Base-by-base conservation (phyloP, 2,329 filamentous ascomycete genomes). In the Periglandula ipomoeae region DNA sequence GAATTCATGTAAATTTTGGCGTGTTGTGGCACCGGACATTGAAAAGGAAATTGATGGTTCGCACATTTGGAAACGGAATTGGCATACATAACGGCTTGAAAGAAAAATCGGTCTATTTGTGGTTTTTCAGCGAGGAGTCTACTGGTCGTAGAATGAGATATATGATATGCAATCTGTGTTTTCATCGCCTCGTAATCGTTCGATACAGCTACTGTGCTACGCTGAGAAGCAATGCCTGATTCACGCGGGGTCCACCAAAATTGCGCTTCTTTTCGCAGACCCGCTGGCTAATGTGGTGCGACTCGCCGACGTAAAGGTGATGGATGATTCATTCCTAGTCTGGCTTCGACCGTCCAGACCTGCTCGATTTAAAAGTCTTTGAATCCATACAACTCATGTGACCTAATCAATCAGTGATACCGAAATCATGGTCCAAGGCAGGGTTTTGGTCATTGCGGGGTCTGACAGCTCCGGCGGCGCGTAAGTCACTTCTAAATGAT, bases 401-500 rank as follows among this genome's bases (percentile, higher is more conserved):
- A 17, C 20, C 24, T 15, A 13, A 13, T 11, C 4, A n/a, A 22
- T 26, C 20, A 17, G 24, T 9, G 39, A 46, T 13, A 44, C 37
- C 23, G 32, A 17, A 35, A 39, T 26, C 45, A 74, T 73, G 71
- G 56, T 57, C 1, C 56, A 62, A 26, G 67, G 67, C 52, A 69
- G 82, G 51, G 82, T 95, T 41, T 72, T 95, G 49, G 80, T 93
- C 17, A 86, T 95, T 59, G 89, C 89, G 44, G 89, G 89, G 53
- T 94, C 89, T 23, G 89, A 95, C 68, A 88, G 87, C 68, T 95
- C 89, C 24, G 89, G 89, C 60, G 89, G 89, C 71, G 89, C 89
- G 87, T 80, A 64, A 65, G 75, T 78, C 19, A 30, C 10, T 17
- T 24, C 26, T n/a, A n/a, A n/a, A n/a, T n/a, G n/a, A n/a, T n/a